Evolutionary conservation across 352 stramenopile genomes (phyloP).

Genomic region (Phytopythium mirpurense): DNA sequence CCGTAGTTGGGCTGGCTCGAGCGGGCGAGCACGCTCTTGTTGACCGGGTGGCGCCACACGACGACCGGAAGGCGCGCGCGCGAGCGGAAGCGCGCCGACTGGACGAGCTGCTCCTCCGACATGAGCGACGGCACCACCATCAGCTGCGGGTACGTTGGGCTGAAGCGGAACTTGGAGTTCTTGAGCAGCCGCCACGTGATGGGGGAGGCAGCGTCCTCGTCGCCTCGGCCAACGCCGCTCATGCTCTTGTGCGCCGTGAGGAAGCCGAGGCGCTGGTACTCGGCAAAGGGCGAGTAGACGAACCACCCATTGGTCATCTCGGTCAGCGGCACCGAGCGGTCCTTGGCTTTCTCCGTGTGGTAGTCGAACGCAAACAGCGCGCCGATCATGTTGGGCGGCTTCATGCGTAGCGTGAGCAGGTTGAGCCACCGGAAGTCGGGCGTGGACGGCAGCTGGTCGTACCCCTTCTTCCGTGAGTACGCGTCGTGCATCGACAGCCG

Average conservation of each 20-base stretch:
- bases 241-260: constrained; percentile 36
- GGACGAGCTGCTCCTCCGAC: constrained; percentile 88
- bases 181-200: constrained; percentile 85
- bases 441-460: constrained; percentile 69
- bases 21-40: constrained; percentile 93
- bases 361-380: constrained; percentile 82
- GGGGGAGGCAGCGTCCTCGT: constrained; percentile 13
- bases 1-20: constrained; percentile 96
- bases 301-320: constrained; percentile 79
- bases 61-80: constrained; percentile 91
- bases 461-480: constrained; percentile 78
- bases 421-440: constrained; percentile 79
- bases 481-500: constrained; percentile 83
- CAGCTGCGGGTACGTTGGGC: constrained; percentile 92
- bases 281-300: constrained; percentile 72
- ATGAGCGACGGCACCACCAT: constrained; percentile 93
- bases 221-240: constrained; percentile 18
- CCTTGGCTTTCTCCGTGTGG: constrained; percentile 59
- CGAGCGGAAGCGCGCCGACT: constrained; percentile 89
- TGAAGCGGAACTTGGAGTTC: constrained; percentile 91
- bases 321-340: constrained; percentile 16
- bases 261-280: constrained; percentile 84
- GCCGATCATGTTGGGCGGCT: constrained; percentile 68
- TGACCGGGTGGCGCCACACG: constrained; percentile 89
- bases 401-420: constrained; percentile 71